phyloP scores from a whole-genome alignment of 1,284 basidiomycete genomes.

The Moesziomyces antarcticus region DNA sequence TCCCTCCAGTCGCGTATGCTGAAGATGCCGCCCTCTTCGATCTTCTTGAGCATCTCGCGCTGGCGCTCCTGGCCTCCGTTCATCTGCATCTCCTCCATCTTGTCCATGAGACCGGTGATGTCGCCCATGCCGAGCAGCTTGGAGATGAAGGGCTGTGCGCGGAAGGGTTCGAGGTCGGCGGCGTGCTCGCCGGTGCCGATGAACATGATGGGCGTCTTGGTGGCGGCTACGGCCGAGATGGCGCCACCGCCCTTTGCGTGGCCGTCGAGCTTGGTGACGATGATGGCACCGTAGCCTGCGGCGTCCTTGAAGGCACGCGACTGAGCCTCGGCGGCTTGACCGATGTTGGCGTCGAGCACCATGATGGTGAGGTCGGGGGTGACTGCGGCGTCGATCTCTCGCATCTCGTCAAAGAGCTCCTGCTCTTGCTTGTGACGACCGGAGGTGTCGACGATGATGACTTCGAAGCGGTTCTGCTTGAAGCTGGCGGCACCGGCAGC shows the following conservation, averaged over 20 bases:
- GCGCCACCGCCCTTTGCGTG: conserved; percentile 99
- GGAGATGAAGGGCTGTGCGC: conserved; percentile 95
- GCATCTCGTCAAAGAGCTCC: conserved; percentile 98
- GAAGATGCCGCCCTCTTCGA: conserved; percentile 90
- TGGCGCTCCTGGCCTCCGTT: conserved; percentile 84
- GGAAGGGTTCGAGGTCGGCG: conserved; percentile 93
- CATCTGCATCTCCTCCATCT: conserved; percentile 69
- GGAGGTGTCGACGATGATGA: conserved; percentile 98
- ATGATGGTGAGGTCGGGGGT: conserved; percentile 76
- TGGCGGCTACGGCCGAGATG: conserved; percentile 98
- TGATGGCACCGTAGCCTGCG: conserved; percentile 96
- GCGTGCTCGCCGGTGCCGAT: conserved; percentile 97
- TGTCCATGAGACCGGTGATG: conserved; percentile 92
- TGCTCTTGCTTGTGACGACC: conserved; percentile 97
- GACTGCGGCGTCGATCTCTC: conserved; percentile 91
- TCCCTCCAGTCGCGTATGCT: conserved; percentile 97
- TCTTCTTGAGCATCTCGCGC: conserved; percentile 97
- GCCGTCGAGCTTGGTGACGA: conserved; percentile 99
- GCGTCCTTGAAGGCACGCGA: conserved; percentile 97
- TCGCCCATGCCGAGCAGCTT: conserved; percentile 96
- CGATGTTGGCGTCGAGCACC: conserved; percentile 72
- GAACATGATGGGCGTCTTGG: conserved; percentile 98
- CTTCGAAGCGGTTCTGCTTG: conserved; percentile 96
- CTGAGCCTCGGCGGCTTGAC: conserved; percentile 97
- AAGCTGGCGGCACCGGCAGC: conserved; percentile 95